phyloP scores from a whole-genome alignment of 2,329 filamentous ascomycete species.

The Meredithiella fracta region DNA sequence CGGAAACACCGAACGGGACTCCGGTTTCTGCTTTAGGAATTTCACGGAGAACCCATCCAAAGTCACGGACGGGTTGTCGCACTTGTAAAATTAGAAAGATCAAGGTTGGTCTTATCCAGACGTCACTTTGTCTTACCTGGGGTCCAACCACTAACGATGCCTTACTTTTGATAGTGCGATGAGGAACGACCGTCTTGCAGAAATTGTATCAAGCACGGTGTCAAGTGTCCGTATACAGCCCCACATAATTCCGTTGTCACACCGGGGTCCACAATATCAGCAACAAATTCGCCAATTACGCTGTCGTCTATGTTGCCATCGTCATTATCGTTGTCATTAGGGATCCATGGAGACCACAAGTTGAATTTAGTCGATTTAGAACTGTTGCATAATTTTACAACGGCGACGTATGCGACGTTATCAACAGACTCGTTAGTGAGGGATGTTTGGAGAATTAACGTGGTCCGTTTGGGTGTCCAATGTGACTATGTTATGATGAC shows the following conservation, averaged over 20 bases:
- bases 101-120: slow-evolving; percentile 13
- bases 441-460: slow-evolving; percentile 30
- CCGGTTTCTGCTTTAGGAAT: background rate
- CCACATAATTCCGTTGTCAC: slow-evolving; percentile 12
- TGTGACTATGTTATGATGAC: slow-evolving; percentile 32
- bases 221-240: slow-evolving; percentile 16
- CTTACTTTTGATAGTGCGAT: slow-evolving; percentile 16
- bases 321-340: background rate
- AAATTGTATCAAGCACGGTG: slow-evolving; percentile 20
- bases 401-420: slow-evolving; percentile 32
- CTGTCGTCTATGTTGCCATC: background rate
- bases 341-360: slow-evolving; percentile 13
- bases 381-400: slow-evolving; percentile 36
- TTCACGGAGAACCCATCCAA: slow-evolving; percentile 12
- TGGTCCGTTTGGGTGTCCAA: slow-evolving; percentile 30
- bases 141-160: background rate
- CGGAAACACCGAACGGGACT: background rate
- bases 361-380: slow-evolving; percentile 31
- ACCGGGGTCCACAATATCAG: slow-evolving; percentile 1
- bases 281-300: background rate
- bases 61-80: slow-evolving; percentile 15
- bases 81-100: slow-evolving; percentile 17
- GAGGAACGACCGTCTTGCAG: slow-evolving; percentile 18
- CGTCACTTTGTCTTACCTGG: background rate
- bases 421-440: slow-evolving; percentile 23